Base-by-base conservation (phyloP, 1,284 basidiomycete genomes). In the Trichosporon inkin region DNA sequence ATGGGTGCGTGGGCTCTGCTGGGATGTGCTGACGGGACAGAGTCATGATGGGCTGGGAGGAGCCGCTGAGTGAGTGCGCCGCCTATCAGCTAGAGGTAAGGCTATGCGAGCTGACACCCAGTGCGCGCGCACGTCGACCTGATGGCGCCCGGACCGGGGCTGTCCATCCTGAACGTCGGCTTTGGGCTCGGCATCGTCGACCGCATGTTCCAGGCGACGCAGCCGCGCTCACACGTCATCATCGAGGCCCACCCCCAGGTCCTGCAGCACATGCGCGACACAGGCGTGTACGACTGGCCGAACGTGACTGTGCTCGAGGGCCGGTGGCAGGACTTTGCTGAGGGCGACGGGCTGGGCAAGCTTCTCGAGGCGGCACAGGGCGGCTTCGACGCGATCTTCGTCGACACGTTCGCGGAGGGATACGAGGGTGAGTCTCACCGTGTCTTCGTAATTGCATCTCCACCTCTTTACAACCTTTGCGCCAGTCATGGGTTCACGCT, bases 21-120 rank as follows among this genome's bases (percentile, higher is more conserved):
- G 17, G 41, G 16, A 5, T n/a, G 10, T 13, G 58, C 49, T 44
- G 19, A 56, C 44, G 17, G 8, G 4, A 7, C 56, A 75, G 75
- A 8, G 92, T 97, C 10, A 96, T 96, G 93, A 96, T 96, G 92
- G 90, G 90, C 1, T 95, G 92, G 92, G 92, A 95, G 75, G 80
- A 80, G 60, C 83, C 80, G 7, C 88, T 96, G 68, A 96, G 86
- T 87, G 70, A 73, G 81, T 60, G 2, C 20, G 16, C 16, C 78
- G 14, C 11, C n/a, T n/a, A n/a, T n/a, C n/a, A n/a, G n/a, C n/a
- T n/a, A n/a, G n/a, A n/a, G n/a, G n/a, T n/a, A n/a, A n/a, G n/a
- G n/a, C n/a, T n/a, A n/a, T 19, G 5, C 1, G 65, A 58, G 64
- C 64, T 68, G 73, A 71, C 69, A 56, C 73, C 16, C 58, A 86